phyloP scores from a whole-genome alignment of 2,329 filamentous ascomycete genomes.

The Nectriaceae sp. region DNA sequence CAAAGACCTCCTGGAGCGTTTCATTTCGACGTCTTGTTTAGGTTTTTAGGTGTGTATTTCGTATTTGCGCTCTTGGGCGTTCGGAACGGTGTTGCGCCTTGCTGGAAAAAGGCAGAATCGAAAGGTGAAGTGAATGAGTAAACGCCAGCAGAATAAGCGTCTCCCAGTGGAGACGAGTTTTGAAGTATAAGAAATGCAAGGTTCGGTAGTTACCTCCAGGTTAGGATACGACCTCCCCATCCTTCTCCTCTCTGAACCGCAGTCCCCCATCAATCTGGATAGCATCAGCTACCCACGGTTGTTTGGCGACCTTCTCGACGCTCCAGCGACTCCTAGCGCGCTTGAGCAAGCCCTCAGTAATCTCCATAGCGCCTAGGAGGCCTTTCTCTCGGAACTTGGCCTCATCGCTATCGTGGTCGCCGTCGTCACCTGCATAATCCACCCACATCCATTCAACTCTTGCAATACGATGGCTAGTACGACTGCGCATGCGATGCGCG shows the following conservation, averaged over 20 bases:
- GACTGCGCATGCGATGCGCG: slow-evolving; percentile 72
- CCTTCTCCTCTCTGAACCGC: slow-evolving; percentile 60
- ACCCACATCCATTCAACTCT: slow-evolving; percentile 96
- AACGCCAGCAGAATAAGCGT: slow-evolving; percentile 2
- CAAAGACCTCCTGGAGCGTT: too few relatives aligned
- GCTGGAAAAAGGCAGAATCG: slow-evolving; percentile 4
- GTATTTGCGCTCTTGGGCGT: too few relatives aligned
- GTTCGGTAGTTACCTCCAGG: too few relatives aligned
- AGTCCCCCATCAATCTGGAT: slow-evolving; percentile 68
- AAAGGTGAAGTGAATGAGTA: slow-evolving; percentile 7
- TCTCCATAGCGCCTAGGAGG: slow-evolving; percentile 73
- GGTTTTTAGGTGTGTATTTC: too few relatives aligned
- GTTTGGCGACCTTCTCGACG: slow-evolving; percentile 70
- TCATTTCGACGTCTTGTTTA: too few relatives aligned
- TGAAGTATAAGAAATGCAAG: too few relatives aligned
- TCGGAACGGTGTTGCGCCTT: too few relatives aligned
- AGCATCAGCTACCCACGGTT: slow-evolving; percentile 75
- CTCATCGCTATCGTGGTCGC: slow-evolving; percentile 75
- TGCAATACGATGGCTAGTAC: slow-evolving; percentile 92
- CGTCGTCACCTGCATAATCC: slow-evolving; percentile 78
- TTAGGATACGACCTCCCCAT: slow-evolving; percentile 52
- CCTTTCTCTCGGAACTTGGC: slow-evolving; percentile 63
- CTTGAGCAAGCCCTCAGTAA: slow-evolving; percentile 83
- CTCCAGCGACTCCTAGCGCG: slow-evolving; percentile 78
- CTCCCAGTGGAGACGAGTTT: too few relatives aligned